Percentiles rank a stretch among this genome's conserved stretches.
These are phyloP conservation scores for Solanum sejunctum DNA, from an alignment of 257 asterid species.

Conservation along the genomic window DNA sequence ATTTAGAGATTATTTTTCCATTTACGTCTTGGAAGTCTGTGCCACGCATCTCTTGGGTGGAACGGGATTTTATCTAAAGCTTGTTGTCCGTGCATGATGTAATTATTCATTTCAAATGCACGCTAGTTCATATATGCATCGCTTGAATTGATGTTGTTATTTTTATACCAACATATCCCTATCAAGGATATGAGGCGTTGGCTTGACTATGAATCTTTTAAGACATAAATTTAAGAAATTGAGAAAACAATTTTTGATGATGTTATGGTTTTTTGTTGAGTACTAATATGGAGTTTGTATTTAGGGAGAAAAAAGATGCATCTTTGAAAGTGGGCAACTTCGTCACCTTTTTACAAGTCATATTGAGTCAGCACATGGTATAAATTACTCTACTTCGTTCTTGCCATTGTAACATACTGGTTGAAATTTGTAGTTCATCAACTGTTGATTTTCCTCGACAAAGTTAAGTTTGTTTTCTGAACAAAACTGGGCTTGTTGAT, in stretches of 20 bases:
- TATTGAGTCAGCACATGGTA: neutral
- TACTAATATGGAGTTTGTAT: neutral
- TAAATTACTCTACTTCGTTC: neutral
- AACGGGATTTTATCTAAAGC: neutral
- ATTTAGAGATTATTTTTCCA: too few species aligned
- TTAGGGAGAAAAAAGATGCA: neutral
- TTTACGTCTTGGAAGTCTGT: neutral
- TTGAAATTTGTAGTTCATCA: neutral
- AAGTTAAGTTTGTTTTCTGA: neutral
- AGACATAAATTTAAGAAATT: neutral
- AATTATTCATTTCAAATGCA: neutral
- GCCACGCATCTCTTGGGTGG: neutral
- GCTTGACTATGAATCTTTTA: neutral
- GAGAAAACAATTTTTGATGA: neutral
- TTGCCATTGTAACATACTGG: neutral
- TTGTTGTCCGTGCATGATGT: neutral
- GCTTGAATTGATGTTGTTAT: neutral
- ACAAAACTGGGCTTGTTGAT: neutral
- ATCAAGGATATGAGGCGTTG: neutral
- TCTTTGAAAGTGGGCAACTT: neutral
- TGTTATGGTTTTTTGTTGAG: neutral
- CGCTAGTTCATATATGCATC: neutral
- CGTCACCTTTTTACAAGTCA: neutral
- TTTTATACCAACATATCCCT: neutral
- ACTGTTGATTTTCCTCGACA: neutral